These are phyloP conservation scores for Cerioporus squamosus DNA, from an alignment of 1,284 basidiomycete species.

Conservation along the genomic window DNA sequence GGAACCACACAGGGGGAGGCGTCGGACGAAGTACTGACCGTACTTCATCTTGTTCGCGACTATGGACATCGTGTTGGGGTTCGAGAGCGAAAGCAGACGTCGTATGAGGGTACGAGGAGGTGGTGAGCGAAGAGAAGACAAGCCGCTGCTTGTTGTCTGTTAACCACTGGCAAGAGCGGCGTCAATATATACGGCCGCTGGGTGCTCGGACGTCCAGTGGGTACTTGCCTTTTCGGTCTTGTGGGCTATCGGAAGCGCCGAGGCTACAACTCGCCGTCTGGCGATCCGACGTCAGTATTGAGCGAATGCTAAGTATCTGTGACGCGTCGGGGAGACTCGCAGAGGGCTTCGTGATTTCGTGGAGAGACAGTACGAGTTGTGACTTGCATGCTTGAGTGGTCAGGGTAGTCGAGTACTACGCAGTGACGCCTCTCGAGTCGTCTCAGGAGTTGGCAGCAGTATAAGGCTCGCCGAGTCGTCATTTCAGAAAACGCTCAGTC, in stretches of 20 bases:
- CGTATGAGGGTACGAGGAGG: background rate
- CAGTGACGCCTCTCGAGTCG: no score
- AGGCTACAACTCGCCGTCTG: no score
- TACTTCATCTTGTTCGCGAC: slow-evolving; percentile 11
- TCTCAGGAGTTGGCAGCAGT: no score
- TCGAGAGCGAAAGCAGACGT: background rate
- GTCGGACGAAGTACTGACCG: background rate
- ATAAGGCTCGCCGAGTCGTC: no score
- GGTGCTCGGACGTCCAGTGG: background rate
- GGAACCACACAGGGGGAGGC: background rate
- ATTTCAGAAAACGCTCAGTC: no score
- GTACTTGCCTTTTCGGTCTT: background rate
- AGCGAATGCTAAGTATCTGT: no score
- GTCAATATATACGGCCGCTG: background rate
- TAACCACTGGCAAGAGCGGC: background rate
- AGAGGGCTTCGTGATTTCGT: no score
- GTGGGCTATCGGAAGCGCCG: background rate
- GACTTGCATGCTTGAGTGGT: no score
- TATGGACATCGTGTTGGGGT: background rate
- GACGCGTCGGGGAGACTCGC: no score
- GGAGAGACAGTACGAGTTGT: no score
- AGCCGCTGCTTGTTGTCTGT: background rate
- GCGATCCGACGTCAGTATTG: no score
- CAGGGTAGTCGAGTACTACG: no score
- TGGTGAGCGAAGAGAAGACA: background rate